Base-by-base conservation (phyloP, 305 asterid species). In the Solanum hybrid region DNA sequence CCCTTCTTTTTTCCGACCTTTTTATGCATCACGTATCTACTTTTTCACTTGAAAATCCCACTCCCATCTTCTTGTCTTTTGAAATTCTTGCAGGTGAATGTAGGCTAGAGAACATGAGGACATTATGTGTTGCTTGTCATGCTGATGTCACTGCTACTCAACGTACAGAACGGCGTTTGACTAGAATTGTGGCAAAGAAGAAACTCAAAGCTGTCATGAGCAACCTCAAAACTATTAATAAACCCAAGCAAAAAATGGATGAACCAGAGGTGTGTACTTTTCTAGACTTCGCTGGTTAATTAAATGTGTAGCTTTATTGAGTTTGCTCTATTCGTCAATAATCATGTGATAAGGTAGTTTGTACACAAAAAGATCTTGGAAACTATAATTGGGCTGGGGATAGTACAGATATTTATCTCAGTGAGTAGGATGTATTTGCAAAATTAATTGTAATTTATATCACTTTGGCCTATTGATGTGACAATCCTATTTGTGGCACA, bases 61-160 rank as follows among this genome's bases (percentile, higher is more conserved):
- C 87, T 22, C 72, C 60, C 37, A 6, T 35, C 56, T 10, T 89
- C 27, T 85, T 14, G 69, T 51, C 86, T 88, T 60, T 17, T 87
- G 14, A 91, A 89, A 72, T 89, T 90, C 72, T 88, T 88, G 85
- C 95, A 97, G 99, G 99, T 89, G 99, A 97, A 92, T 97, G 99
- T 94, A 94, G 92, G 92, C 93, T 97, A 81, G 99, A 97, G 92
- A 97, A 97, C 92, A 93, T 97, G 98, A 96, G 99, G 94, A 97
- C 99, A 89, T 98, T 97, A 91, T 97, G 99, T 88, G 94, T 97
- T 86, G 97, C 98, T 89, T 97, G 99, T 93, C 99, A 97, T 92
- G 96, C 97, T 87, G 96, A 94, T 89, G 99, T 97, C 78, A 97
- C 99, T 77, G 87, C 93, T 85, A 94, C 95, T 40, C 99, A 97